Evolutionary conservation across 805 yeast genomes (phyloP), one percentile per base, ranked within the genome.

Genomic region (Saccharomycopsis fibuligera): DNA sequence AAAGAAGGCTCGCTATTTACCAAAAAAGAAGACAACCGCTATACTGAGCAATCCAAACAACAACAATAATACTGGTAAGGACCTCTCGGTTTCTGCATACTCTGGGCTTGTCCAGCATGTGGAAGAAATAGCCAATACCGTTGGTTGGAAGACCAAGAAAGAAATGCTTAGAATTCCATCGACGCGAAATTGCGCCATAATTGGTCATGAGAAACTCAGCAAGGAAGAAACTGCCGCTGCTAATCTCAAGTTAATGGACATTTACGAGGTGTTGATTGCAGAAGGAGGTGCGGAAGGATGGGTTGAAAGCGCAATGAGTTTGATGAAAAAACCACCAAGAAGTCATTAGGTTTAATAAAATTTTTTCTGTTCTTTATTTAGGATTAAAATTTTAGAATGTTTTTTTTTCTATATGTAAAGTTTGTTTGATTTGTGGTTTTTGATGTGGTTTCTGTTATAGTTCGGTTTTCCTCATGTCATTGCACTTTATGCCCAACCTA

Each of bases 231-330:
- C 64, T 2, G 62, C 59, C 65, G 6, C 17, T 12, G 17, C 17
- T 10, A 17, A 17, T 5, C n/a, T 33, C 19, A 8, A 33, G 14
- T 16, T 33, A 6, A 57, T 69, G 65, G 51, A 45, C 23, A 67
- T 83, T 1, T 73, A 76, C 55, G 86, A 85, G 44, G 71, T 86
- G 1, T 60, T 91, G 17, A 74, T 77, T 4, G 68, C 76, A 57
- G 95, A 87, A 61, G 96, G 96, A 9, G 96, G 96, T 12, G 90
- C 93, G 1, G 87, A 82, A 50, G 86, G 90, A 1, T 90, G 96
- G 96, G 83, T 87, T 3, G 90, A 83, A 57, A 81, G 83, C 57
- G 75, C 89, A 2, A 76, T 86, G 79, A 72, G 78, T 0, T 68
- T 89, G 59, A 78, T 81, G 75, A 77, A 78, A 55, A 76, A 76